Evolutionary conservation across 805 yeast genomes (phyloP).

Genomic region (Lipomyces yamanashiensis): DNA sequence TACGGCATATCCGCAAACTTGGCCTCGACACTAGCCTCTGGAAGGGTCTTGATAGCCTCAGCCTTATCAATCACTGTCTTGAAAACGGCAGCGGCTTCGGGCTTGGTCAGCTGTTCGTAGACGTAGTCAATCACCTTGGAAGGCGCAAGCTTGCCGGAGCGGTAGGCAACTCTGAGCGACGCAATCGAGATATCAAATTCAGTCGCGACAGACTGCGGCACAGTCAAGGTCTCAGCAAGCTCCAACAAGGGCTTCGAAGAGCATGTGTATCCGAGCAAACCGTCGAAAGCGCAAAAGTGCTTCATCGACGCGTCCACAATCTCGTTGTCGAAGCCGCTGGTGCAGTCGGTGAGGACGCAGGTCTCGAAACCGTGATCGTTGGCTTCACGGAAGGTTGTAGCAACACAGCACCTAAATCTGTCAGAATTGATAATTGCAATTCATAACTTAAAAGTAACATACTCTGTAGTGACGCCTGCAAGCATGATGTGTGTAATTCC

Average conservation of each 20-base stretch:
- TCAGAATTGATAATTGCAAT: neutral
- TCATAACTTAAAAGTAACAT: neutral
- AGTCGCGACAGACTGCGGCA: slow-evolving; percentile 2
- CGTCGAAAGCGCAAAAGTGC: slow-evolving; percentile 39
- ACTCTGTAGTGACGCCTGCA: slow-evolving; percentile 46
- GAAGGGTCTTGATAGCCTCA: slow-evolving; percentile 26
- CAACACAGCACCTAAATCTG: slow-evolving; percentile 42
- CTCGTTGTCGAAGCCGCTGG: slow-evolving; percentile 39
- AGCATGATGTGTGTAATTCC: slow-evolving; percentile 44
- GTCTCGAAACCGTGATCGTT: slow-evolving; percentile 46
- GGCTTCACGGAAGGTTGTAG: slow-evolving; percentile 46
- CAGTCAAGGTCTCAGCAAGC: slow-evolving; percentile 28
- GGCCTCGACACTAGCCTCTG: slow-evolving; percentile 19
- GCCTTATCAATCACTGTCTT: slow-evolving; percentile 21
- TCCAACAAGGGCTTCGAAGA: slow-evolving; percentile 34
- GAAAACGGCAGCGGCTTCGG: slow-evolving; percentile 13
- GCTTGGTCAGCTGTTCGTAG: slow-evolving; percentile 17
- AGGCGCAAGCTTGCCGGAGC: slow-evolving; percentile 23
- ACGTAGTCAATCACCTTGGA: slow-evolving; percentile 17
- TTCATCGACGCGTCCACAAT: slow-evolving; percentile 36
- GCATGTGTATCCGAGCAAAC: slow-evolving; percentile 39
- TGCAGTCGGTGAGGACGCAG: slow-evolving; percentile 41
- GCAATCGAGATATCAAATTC: slow-evolving; percentile 22
- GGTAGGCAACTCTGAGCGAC: slow-evolving; percentile 26
- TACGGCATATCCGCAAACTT: slow-evolving; percentile 31